Base-by-base conservation (phyloP, 1,284 basidiomycete genomes). In the Naganishia sp. region DNA sequence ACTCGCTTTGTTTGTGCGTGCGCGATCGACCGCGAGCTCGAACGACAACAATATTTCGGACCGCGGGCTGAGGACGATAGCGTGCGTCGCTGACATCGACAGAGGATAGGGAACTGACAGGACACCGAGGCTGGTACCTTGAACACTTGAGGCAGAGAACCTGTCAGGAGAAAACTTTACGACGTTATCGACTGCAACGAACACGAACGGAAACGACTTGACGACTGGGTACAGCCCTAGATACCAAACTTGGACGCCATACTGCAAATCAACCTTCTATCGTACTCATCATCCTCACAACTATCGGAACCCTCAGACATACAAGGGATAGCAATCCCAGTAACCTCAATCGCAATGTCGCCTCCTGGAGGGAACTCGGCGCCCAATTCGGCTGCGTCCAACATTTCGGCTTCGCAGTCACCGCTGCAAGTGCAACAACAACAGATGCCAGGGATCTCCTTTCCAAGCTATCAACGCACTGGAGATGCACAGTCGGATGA, bases 361-460 rank as follows among this genome's bases (percentile, higher is more conserved):
- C 15, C 16, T 9, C 2, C 21, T 6, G 59, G 10, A 61, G 59
- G 36, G 25, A 42, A 61, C 13, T 61, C 59, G n/a, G 48, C 59
- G 23, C 48, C 59, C 15, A 61, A 50, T 42, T 61, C 59, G 48
- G 59, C 59, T 42, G 48, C 33, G 23, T 61, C 59, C 23, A 50
- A 61, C 36, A 52, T 52, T n/a, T 52, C 57, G 39, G 18, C 56
- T 15, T 50, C 48, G 0, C 59, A 61, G 21, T 61, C 59, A 31
- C 59, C 59, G 25, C 16, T 61, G 18, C 59, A 61, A 52, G 43
- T 61, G 59, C 59, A 61, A 28, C 59, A 61, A 52, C 59, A 52
- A 43, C 59, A 61, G 42, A 25, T 33, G 15, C 15, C 36, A 16
- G 39, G 49, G 10, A 52, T 50, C 5, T 21, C 59, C 11, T 52